Evolutionary conservation across 257 asterid genomes (phyloP).

Genomic region (Forsythia viridissima): DNA sequence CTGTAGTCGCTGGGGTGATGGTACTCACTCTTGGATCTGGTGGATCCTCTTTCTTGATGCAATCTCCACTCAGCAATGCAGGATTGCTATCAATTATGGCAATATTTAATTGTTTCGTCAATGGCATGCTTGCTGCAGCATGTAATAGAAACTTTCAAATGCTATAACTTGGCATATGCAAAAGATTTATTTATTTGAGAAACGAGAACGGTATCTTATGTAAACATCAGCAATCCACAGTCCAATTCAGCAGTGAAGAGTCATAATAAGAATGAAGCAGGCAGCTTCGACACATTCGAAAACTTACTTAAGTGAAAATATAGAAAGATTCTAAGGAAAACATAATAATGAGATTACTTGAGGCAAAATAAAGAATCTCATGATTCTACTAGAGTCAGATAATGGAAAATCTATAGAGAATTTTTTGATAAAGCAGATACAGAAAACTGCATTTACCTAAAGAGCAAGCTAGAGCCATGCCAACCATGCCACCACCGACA

Average conservation of each 20-base stretch:
- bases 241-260: not conserved
- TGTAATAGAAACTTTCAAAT: slow-evolving; percentile 16
- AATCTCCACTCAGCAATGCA: slow-evolving; percentile 51
- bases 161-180: slow-evolving; percentile 10
- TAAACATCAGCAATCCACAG: not conserved
- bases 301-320: not conserved
- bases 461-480: slow-evolving; percentile 94
- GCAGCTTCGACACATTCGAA: not conserved
- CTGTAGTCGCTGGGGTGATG: slow-evolving; percentile 87
- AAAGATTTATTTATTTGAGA: not conserved
- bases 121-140: slow-evolving; percentile 75
- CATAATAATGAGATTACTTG: slow-evolving; percentile 9
- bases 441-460: slow-evolving; percentile 53
- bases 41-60: slow-evolving; percentile 67
- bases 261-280: not conserved
- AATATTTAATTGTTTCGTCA: slow-evolving; percentile 69
- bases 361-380: slow-evolving; percentile 11
- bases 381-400: slow-evolving; percentile 1
- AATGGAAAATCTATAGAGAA: slow-evolving; percentile 11
- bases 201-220: not conserved
- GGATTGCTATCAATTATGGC: slow-evolving; percentile 98
- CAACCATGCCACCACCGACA: slow-evolving; percentile 99
- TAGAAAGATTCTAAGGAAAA: not conserved
- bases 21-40: slow-evolving; percentile 99
- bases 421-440: slow-evolving; percentile 17